These are phyloP conservation scores for Fusarium pseudoanthophilum DNA, from an alignment of 2,329 filamentous ascomycete species.

Conservation along the genomic window DNA sequence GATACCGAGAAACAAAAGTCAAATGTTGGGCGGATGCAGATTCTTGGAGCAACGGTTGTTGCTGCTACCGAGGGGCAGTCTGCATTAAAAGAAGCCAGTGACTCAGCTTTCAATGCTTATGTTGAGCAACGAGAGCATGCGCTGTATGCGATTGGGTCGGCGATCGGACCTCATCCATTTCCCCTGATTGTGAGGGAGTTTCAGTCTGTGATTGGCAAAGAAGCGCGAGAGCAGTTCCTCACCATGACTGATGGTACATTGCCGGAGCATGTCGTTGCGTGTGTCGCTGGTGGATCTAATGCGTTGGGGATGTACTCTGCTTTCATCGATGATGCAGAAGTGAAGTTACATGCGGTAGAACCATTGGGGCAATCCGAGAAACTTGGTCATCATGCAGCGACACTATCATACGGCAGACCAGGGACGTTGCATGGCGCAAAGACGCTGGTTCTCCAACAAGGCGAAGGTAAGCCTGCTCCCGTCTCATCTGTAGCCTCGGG, in stretches of 20 bases:
- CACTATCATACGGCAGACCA: background rate
- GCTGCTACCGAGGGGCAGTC: conserved; percentile 4
- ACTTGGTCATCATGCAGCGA: conserved; percentile 5
- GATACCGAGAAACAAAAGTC: conserved; percentile 14
- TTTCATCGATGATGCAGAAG: background rate
- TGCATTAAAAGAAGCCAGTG: conserved; percentile 10
- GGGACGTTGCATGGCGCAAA: conserved; percentile 14
- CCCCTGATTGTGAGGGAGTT: conserved; percentile 10
- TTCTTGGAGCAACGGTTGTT: background rate
- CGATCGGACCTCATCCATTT: conserved; percentile 12
- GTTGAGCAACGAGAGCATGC: background rate
- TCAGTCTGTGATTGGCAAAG: conserved; percentile 8
- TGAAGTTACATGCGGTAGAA: background rate
- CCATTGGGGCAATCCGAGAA: background rate
- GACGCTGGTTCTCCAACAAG: conserved; percentile 3
- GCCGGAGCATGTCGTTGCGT: conserved; percentile 5
- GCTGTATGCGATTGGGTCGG: conserved; percentile 3
- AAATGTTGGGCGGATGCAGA: conserved; percentile 6
- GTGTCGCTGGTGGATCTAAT: conserved; percentile 13
- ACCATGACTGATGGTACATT: background rate
- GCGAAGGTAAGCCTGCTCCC: background rate
- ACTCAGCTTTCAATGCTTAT: conserved; percentile 3
- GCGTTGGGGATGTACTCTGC: conserved; percentile 7
- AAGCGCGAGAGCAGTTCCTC: conserved; percentile 4
- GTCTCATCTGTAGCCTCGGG: conserved; percentile 11